A percentile compares a stretch with the other conserved stretches of the same genome.
These are phyloP conservation scores for Globisporangium acanthophoron DNA, from an alignment of 352 stramenopile species.

Conservation along the genomic window DNA sequence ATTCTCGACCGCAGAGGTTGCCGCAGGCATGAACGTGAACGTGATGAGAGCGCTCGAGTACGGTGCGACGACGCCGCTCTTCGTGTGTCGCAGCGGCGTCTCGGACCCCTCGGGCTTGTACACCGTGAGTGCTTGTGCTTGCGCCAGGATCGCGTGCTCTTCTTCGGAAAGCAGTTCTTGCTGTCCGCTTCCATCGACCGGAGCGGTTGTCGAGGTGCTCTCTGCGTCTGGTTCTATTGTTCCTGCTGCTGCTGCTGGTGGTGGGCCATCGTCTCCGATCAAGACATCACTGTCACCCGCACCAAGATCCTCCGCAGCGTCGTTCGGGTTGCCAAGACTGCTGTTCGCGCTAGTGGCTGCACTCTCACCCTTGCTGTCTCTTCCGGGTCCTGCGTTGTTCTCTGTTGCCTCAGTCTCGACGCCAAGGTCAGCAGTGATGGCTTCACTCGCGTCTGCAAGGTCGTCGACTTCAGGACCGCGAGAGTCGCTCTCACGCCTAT, in stretches of 20 bases:
- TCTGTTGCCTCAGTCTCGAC: not conserved
- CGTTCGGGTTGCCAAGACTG: slow-evolving; percentile 5
- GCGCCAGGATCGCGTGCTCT: slow-evolving; percentile 27
- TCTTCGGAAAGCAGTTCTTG: slow-evolving; percentile 17
- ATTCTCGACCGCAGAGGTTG: slow-evolving; percentile 28
- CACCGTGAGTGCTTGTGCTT: slow-evolving; percentile 20
- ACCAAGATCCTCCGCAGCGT: not conserved
- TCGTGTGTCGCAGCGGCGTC: slow-evolving; percentile 32
- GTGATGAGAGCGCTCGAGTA: slow-evolving; percentile 40
- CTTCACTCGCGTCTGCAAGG: not conserved
- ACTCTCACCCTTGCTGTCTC: not conserved
- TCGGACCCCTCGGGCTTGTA: slow-evolving; percentile 39
- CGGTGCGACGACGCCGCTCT: slow-evolving; percentile 31
- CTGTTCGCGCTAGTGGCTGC: not conserved
- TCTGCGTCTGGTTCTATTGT: not conserved
- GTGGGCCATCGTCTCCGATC: not conserved
- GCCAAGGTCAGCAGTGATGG: not conserved
- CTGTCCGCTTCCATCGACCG: not conserved
- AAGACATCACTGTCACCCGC: too few relatives aligned
- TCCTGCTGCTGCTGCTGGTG: not conserved
- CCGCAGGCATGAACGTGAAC: slow-evolving; percentile 58
- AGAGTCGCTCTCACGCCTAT: not conserved
- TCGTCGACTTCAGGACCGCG: slow-evolving; percentile 10
- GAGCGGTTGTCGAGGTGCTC: not conserved
- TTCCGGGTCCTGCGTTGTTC: not conserved